Percentiles rank a stretch among this genome's conserved stretches.
These are phyloP conservation scores for Alternaria metachromatica DNA, from an alignment of 2,329 filamentous ascomycete genomes.

Conservation along the genomic window DNA sequence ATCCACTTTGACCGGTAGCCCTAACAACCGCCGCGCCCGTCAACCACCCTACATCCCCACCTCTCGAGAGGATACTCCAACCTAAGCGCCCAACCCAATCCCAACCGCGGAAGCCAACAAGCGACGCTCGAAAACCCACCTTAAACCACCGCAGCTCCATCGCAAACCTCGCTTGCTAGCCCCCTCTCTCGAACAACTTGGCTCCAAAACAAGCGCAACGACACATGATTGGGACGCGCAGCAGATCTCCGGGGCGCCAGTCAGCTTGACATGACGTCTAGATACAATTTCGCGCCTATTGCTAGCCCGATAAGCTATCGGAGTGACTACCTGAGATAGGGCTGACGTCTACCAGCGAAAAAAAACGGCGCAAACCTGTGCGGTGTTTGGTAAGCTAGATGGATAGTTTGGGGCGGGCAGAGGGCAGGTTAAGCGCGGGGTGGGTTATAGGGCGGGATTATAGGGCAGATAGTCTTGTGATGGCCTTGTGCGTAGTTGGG, in stretches of 20 bases:
- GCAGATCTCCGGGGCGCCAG: background rate
- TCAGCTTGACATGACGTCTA: conserved; percentile 1
- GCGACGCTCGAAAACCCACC: background rate
- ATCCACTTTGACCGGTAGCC: background rate
- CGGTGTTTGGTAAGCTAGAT: background rate
- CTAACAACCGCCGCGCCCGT: background rate
- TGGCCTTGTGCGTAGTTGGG: background rate
- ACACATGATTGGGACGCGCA: background rate
- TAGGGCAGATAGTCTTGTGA: background rate
- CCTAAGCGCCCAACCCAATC: background rate
- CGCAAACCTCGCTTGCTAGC: background rate
- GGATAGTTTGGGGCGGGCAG: background rate
- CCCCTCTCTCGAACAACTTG: background rate
- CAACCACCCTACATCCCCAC: background rate
- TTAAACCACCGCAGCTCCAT: background rate
- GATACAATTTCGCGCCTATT: conserved; percentile 1
- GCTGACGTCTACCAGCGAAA: background rate
- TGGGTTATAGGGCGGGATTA: background rate
- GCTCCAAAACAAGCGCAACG: background rate
- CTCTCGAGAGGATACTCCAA: background rate
- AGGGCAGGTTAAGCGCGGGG: background rate
- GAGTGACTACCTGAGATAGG: background rate
- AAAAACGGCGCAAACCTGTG: background rate
- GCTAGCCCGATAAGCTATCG: background rate
- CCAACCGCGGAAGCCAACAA: background rate